Base-by-base conservation (phyloP, 768 basidiomycete genomes). In the Leccinum imitatum region DNA sequence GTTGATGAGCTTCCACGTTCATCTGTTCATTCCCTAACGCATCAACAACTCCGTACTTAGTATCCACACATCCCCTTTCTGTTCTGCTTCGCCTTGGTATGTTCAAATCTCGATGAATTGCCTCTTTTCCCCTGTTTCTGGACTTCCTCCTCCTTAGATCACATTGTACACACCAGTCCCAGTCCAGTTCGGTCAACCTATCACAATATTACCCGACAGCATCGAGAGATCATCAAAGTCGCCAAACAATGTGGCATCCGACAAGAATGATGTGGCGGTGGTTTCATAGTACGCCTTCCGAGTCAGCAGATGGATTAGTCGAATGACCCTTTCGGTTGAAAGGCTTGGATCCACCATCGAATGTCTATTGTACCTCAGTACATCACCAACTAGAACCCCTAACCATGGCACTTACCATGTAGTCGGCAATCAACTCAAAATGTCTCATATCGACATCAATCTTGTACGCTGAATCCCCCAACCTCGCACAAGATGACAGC, bases 91-190 rank as follows among this genome's bases (percentile, higher is more conserved):
- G 23, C 23, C 23, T 23, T 23, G 23, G 23, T 23, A 23, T 23
- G 23, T 23, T 23, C 23, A 23, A 23, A 23, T 23, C 23, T 23
- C 23, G 23, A 23, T 23, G 23, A 23, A 23, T 23, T 23, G 23
- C 23, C 23, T 23, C 23, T 23, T 23, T 23, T 23, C 23, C 23
- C 23, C 23, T 23, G 23, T 23, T 23, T 23, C 23, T 23, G 23
- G 23, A 23, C 23, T 23, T 23, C 23, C 23, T 23, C 23, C 23
- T 23, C 23, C 23, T 23, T 23, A 23, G 59, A 92, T 83, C 44
- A 98, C 84, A 71, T 94, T 95, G 67, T 98, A 99, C 35, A 87
- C 86, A 4, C 95, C 97, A 27, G 96, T 98, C n/a, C 96, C 96
- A 17, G 89, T 93, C 54, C 80, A 77, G 70, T 85, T 91, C 9